Evolutionary conservation across 768 basidiomycete species (phyloP).

Genomic region (Suillus fuscotomentosus): DNA sequence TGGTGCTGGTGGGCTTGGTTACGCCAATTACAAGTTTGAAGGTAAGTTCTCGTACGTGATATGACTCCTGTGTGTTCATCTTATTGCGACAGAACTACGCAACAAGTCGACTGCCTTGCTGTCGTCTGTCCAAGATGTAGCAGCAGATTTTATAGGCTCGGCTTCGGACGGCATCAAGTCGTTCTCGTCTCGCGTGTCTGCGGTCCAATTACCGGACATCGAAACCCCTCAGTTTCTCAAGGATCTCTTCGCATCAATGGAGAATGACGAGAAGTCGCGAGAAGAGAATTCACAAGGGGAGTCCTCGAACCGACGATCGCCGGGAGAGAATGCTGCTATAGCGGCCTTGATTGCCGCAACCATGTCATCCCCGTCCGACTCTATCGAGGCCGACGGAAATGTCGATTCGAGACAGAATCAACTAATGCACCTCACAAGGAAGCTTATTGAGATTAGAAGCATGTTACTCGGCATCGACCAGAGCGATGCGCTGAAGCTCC

Average conservation of each 20-base stretch:
- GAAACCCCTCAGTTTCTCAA: conserved; percentile 68
- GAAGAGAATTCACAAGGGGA: conserved; percentile 33
- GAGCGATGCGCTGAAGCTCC: conserved; percentile 89
- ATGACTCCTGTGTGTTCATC: conserved; percentile 2
- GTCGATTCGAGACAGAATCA: conserved; percentile 66
- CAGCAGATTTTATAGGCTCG: conserved; percentile 66
- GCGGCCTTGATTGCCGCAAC: conserved; percentile 78
- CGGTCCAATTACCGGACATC: conserved; percentile 56
- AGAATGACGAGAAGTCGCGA: conserved; percentile 31
- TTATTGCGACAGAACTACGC: conserved; percentile 55
- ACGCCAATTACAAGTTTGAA: conserved; percentile 97
- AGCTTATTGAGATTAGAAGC: conserved; percentile 92
- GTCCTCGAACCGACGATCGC: conserved; percentile 38
- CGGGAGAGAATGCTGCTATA: conserved; percentile 58
- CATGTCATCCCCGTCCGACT: conserved; percentile 72
- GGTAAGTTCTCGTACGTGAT: conserved; percentile 45
- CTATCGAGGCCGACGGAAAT: conserved; percentile 29
- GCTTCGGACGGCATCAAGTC: conserved; percentile 70
- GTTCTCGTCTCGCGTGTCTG: conserved; percentile 56
- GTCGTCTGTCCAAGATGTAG: conserved; percentile 61
- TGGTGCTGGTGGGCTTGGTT: conserved; percentile 88
- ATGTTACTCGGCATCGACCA: conserved; percentile 97
- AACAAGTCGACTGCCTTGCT: conserved; percentile 70
- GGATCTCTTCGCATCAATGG: conserved; percentile 46
- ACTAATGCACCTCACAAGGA: conserved; percentile 89